Evolutionary conservation across 768 basidiomycete genomes (phyloP).

Genomic region (Pisolithus orientalis): DNA sequence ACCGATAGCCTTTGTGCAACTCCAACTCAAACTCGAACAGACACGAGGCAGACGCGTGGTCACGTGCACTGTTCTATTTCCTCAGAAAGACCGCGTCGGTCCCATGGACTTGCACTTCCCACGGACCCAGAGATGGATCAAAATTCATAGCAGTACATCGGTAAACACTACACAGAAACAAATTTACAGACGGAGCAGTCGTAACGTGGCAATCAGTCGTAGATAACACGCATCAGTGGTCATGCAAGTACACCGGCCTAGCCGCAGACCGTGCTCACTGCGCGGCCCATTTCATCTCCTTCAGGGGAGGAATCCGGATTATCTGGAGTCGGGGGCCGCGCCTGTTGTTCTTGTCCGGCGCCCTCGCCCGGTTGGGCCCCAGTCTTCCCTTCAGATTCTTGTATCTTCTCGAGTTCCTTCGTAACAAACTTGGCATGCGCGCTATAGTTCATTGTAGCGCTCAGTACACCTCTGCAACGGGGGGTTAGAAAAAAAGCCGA

Average conservation of each 20-base stretch:
- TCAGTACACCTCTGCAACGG: constrained; percentile 45
- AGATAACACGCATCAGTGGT: neutral
- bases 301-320: constrained; percentile 6
- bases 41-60: constrained; percentile 32
- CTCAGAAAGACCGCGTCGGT: constrained; percentile 2
- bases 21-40: constrained; percentile 18
- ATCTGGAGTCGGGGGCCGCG: neutral
- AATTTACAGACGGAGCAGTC: neutral
- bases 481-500: neutral
- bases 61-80: constrained; percentile 25
- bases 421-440: constrained; percentile 69
- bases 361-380: neutral
- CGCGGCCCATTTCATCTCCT: constrained; percentile 17
- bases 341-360: neutral
- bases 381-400: constrained; percentile 6
- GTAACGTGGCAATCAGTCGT: neutral
- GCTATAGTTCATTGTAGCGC: constrained; percentile 53
- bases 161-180: too few species aligned
- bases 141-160: too few species aligned
- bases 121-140: neutral
- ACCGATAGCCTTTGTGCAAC: constrained; percentile 22
- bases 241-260: constrained; percentile 3
- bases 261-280: constrained; percentile 12
- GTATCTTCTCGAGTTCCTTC: constrained; percentile 53
- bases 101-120: neutral